Percentiles rank a stretch among this genome's conserved stretches.
Evolutionary conservation across 495 filamentous ascomycete species (phyloP).

Genomic region (Talaromyces stipitatus): DNA sequence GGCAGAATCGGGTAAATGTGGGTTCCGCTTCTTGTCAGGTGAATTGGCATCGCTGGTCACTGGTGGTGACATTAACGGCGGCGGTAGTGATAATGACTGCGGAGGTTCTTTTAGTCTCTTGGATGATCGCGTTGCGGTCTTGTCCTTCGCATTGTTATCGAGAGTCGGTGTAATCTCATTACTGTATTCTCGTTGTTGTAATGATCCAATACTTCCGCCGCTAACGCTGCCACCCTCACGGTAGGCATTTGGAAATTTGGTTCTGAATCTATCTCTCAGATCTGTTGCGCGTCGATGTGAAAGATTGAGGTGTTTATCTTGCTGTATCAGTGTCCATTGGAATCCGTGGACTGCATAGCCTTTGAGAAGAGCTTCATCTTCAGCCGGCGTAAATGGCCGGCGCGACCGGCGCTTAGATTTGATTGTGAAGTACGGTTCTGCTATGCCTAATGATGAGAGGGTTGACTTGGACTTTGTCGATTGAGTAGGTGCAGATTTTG

Average conservation of each 20-base stretch:
- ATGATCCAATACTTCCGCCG: constrained; percentile 15
- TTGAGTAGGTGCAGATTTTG: constrained; percentile 10
- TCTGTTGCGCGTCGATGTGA: constrained; percentile 65
- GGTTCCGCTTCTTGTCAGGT: background rate
- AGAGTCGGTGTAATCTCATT: background rate
- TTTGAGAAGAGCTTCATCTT: constrained; percentile 69
- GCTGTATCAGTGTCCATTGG: constrained; percentile 72
- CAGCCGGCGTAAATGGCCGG: constrained; percentile 61
- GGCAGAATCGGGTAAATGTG: background rate
- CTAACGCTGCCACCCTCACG: constrained; percentile 41
- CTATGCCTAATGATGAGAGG: constrained; percentile 27
- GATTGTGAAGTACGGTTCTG: constrained; percentile 28
- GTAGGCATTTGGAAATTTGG: constrained; percentile 70
- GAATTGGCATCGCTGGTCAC: background rate
- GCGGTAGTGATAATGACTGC: background rate
- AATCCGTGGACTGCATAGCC: constrained; percentile 71
- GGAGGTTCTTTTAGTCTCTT: background rate
- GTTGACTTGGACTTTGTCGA: constrained; percentile 23
- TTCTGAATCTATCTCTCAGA: constrained; percentile 74
- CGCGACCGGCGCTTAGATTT: constrained; percentile 33
- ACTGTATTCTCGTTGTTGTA: background rate
- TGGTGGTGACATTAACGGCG: background rate
- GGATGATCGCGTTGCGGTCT: background rate
- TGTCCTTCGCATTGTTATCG: background rate
- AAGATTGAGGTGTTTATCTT: constrained; percentile 60